Conservation (phyloP, 108 stramenopile species). For the Cyclotella baltica region DNA sequence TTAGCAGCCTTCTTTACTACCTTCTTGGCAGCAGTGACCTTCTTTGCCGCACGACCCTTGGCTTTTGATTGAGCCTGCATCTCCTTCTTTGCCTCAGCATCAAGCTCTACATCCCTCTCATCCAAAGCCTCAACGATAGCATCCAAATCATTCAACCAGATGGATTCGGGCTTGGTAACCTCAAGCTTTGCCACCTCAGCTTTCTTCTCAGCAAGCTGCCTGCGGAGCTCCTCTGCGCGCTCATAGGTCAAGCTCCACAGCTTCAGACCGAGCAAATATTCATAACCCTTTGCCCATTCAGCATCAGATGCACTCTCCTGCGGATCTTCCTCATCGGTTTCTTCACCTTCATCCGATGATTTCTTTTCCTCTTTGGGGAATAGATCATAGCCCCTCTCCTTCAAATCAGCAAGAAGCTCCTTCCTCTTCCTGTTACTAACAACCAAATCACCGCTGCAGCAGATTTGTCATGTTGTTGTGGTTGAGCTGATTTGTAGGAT, state of each 20-base stretch:
- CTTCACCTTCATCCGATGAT: slow-evolving; percentile 58
- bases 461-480: too few species aligned
- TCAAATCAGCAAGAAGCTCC: slow-evolving; percentile 90
- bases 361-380: slow-evolving; percentile 66
- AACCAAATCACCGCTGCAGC: slow-evolving; percentile 89
- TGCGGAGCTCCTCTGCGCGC: slow-evolving; percentile 91
- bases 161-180: slow-evolving; percentile 76
- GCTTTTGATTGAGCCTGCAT: slow-evolving; percentile 64
- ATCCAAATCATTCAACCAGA: slow-evolving; percentile 96
- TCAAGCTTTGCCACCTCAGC: slow-evolving; percentile 81
- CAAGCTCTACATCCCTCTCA: slow-evolving; percentile 72
- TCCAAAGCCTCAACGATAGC: slow-evolving; percentile 92
- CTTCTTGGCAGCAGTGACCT: slow-evolving; percentile 55
- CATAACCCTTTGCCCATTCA: slow-evolving; percentile 92
- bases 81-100: slow-evolving; percentile 68
- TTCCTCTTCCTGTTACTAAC: slow-evolving; percentile 93
- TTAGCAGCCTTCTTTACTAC: slow-evolving; percentile 52
- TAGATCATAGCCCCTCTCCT: slow-evolving; percentile 86
- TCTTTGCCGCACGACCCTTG: slow-evolving; percentile 53
- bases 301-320: slow-evolving; percentile 65
- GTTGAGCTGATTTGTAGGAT: too few species aligned
- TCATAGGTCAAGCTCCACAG: slow-evolving; percentile 97
- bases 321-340: slow-evolving; percentile 45
- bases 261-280: slow-evolving; percentile 98
- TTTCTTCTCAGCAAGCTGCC: slow-evolving; percentile 84